Evolutionary conservation across 1,284 basidiomycete species (phyloP).

Genomic region (Moesziomyces sp.): DNA sequence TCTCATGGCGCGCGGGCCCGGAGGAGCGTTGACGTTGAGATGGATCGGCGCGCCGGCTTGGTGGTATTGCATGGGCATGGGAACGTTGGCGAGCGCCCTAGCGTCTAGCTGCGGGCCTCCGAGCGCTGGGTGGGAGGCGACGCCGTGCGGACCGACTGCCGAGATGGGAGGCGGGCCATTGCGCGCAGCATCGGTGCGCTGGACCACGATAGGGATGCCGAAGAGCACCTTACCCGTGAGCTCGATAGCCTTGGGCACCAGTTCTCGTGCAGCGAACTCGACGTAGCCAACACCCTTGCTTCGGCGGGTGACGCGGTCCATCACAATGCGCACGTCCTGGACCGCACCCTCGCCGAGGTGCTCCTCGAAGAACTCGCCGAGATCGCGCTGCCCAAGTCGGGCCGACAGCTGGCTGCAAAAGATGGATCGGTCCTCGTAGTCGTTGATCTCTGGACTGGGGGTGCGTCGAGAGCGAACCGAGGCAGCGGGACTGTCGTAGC

Average conservation of each 20-base stretch:
- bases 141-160: slow-evolving; percentile 14
- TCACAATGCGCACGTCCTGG: slow-evolving; percentile 93
- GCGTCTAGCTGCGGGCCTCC: slow-evolving; percentile 27
- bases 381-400: slow-evolving; percentile 90
- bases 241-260: slow-evolving; percentile 87
- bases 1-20: slow-evolving; percentile 14
- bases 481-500: slow-evolving; percentile 30
- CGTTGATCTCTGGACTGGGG: slow-evolving; percentile 61
- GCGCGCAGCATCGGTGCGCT: slow-evolving; percentile 93
- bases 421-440: slow-evolving; percentile 87
- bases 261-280: slow-evolving; percentile 88
- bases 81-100: slow-evolving; percentile 23
- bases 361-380: slow-evolving; percentile 98
- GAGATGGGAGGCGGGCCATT: slow-evolving; percentile 72
- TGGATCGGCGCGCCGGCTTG: slow-evolving; percentile 43
- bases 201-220: slow-evolving; percentile 95
- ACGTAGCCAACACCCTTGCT: slow-evolving; percentile 98
- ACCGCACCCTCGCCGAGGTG: slow-evolving; percentile 88
- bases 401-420: slow-evolving; percentile 98
- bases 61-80: slow-evolving; percentile 48
- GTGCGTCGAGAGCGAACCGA: slow-evolving; percentile 42
- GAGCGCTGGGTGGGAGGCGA: slow-evolving; percentile 28
- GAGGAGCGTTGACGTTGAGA: slow-evolving; percentile 16
- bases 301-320: slow-evolving; percentile 87
- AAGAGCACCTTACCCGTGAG: slow-evolving; percentile 94